These are phyloP conservation scores for Phytophthora multivora DNA, from an alignment of 352 stramenopile species.

Conservation along the genomic window DNA sequence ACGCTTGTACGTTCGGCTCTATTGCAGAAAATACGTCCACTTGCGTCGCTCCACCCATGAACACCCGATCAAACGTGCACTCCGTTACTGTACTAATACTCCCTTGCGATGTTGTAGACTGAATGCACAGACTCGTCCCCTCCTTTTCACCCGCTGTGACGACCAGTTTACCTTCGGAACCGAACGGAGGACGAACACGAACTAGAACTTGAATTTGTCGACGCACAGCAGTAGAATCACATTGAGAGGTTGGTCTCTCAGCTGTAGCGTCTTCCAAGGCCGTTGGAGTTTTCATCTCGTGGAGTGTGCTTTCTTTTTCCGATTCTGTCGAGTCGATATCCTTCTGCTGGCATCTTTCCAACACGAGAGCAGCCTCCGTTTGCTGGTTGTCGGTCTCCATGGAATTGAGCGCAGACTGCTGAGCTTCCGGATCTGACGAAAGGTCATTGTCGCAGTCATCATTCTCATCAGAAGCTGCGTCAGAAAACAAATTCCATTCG, in stretches of 20 bases:
- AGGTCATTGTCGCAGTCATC: slow-evolving; percentile 9
- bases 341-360: slow-evolving; percentile 4
- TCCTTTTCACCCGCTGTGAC: slow-evolving; percentile 42
- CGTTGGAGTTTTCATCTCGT: not conserved
- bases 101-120: slow-evolving; percentile 22
- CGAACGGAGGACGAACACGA: slow-evolving; percentile 55
- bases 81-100: slow-evolving; percentile 52
- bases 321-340: slow-evolving; percentile 5
- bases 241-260: slow-evolving; percentile 1
- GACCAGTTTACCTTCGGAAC: slow-evolving; percentile 30
- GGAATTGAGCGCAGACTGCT: not conserved
- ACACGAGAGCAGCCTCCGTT: not conserved
- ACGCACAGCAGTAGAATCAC: not conserved
- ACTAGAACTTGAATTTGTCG: slow-evolving; percentile 70
- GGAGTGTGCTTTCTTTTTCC: not conserved
- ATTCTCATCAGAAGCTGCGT: not conserved
- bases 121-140: slow-evolving; percentile 28
- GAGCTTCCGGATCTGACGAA: not conserved
- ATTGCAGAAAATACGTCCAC: slow-evolving; percentile 80
- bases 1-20: slow-evolving; percentile 62
- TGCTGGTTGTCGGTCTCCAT: not conserved
- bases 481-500: slow-evolving; percentile 46
- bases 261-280: no score
- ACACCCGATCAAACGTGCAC: slow-evolving; percentile 80
- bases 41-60: slow-evolving; percentile 65